Percentiles rank a stretch among this genome's conserved stretches.
These are phyloP conservation scores for Urostyla sp. DNA, from an alignment of 73 alveolate species.

Conservation along the genomic window DNA sequence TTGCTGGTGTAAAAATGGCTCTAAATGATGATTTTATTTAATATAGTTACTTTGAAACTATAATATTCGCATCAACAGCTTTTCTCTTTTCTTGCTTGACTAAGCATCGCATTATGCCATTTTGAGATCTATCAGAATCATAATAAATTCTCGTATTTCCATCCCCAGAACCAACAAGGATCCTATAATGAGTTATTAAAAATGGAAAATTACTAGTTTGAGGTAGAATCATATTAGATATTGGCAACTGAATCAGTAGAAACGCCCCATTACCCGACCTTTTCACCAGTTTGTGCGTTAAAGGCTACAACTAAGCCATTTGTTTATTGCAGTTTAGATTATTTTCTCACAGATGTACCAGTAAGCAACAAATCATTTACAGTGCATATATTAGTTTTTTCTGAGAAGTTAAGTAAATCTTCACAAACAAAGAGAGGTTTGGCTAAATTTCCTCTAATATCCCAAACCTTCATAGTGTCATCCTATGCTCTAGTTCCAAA, in stretches of 20 bases:
- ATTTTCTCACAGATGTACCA: conserved; percentile 65
- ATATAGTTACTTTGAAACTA: not conserved
- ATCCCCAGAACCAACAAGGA: conserved; percentile 72
- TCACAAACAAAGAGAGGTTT: conserved; percentile 77
- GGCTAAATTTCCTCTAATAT: conserved; percentile 75
- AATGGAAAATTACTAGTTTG: too few species aligned
- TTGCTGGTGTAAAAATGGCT: conserved; percentile 38
- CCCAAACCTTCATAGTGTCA: conserved; percentile 96
- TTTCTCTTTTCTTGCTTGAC: conserved; percentile 39
- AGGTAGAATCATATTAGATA: conserved; percentile 65
- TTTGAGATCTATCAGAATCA: conserved; percentile 70
- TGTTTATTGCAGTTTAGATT: too few species aligned
- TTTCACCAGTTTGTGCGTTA: conserved; percentile 45
- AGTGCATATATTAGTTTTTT: conserved; percentile 69
- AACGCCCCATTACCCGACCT: not conserved
- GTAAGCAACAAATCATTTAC: conserved; percentile 67
- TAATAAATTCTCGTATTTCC: conserved; percentile 67
- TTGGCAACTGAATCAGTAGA: conserved; percentile 60
- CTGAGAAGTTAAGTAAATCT: conserved; percentile 46
- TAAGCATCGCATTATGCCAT: conserved; percentile 59
- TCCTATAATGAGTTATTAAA: too few species aligned
- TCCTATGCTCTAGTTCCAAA: conserved; percentile 87
- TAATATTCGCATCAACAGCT: conserved; percentile 52
- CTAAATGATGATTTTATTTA: not conserved
- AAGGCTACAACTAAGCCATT: conserved; percentile 10